Conservation (phyloP, 805 yeast genomes). For the Tetrapisispora arboricola region DNA sequence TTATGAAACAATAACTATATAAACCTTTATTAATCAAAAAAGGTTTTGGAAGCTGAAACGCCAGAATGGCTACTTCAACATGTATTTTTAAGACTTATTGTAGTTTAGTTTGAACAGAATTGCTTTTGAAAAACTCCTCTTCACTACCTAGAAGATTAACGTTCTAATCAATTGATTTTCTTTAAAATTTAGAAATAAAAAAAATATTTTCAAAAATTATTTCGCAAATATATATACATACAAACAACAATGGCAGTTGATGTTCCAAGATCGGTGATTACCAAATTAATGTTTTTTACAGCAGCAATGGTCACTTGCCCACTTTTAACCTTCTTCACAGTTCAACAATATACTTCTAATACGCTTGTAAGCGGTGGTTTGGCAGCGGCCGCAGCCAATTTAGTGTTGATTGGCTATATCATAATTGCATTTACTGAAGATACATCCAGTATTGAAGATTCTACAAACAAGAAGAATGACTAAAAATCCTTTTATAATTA, state of each 20-base stretch:
- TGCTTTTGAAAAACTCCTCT: no score
- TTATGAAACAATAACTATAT: no score
- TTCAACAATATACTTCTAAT: conserved; percentile 36
- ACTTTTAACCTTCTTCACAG: conserved; percentile 47
- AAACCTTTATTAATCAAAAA: no score
- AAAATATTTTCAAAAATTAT: no score
- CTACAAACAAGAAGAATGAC: conserved; percentile 33
- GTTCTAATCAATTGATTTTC: no score
- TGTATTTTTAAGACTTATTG: no score
- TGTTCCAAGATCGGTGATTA: conserved; percentile 43
- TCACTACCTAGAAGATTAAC: no score
- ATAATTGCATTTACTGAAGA: conserved; percentile 68
- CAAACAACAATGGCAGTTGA: conserved; percentile 29
- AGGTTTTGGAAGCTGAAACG: no score
- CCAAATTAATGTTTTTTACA: conserved; percentile 63
- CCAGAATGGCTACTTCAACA: no score
- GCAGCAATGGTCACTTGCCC: conserved; percentile 68
- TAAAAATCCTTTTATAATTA: no score
- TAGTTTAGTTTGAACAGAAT: no score
- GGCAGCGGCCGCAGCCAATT: conserved; percentile 69
- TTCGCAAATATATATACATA: not conserved
- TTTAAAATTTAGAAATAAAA: no score
- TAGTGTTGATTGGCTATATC: conserved; percentile 63
- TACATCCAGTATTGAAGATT: conserved; percentile 24
- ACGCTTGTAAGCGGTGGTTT: conserved; percentile 66